Evolutionary conservation across 108 stramenopile species (phyloP), one percentile per base, ranked within the genome.

Genomic region (Fragilaria radians): DNA sequence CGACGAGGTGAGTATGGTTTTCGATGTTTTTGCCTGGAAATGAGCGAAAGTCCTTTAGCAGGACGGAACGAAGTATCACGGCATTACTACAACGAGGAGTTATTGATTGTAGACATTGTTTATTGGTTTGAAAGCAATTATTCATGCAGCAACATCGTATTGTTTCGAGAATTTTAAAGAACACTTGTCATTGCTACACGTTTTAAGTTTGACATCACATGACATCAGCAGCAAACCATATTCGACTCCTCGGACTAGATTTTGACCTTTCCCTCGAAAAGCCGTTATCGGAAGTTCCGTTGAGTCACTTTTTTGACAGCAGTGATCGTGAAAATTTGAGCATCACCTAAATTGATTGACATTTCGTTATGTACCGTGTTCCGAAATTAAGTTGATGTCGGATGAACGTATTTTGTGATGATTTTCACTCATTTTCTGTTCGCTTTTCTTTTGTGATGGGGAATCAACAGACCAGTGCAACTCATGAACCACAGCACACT

Each of bases 1-100:
- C 31, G 78, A 82, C 48, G 83, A 85, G 71, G 76, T 82, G 67
- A 70, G 70, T 65, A 28, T 50, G 68, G 22, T 63, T 52, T 42
- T 14, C 36, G 14, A 11, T 42, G 14, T 42, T 42, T 14, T 42
- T 42, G 36, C 36, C 36, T 48, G 23, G 22, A 48, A 23, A 48
- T 22, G 23, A 48, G 4, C n/a, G n/a, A n/a, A n/a, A n/a, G n/a
- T n/a, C n/a, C n/a, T n/a, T n/a, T n/a, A n/a, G n/a, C n/a, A n/a
- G n/a, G n/a, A n/a, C n/a, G n/a, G n/a, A n/a, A n/a, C n/a, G n/a
- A n/a, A n/a, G n/a, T n/a, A n/a, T n/a, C n/a, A n/a, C n/a, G n/a
- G n/a, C n/a, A n/a, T n/a, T n/a, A n/a, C n/a, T n/a, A n/a, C n/a
- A n/a, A n/a, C n/a, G n/a, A n/a, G n/a, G n/a, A n/a, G n/a, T n/a